A percentile compares a stretch with the other conserved stretches of the same genome.
phyloP scores from a whole-genome alignment of 148 eudicot species.

The Persicaria maculosa region DNA sequence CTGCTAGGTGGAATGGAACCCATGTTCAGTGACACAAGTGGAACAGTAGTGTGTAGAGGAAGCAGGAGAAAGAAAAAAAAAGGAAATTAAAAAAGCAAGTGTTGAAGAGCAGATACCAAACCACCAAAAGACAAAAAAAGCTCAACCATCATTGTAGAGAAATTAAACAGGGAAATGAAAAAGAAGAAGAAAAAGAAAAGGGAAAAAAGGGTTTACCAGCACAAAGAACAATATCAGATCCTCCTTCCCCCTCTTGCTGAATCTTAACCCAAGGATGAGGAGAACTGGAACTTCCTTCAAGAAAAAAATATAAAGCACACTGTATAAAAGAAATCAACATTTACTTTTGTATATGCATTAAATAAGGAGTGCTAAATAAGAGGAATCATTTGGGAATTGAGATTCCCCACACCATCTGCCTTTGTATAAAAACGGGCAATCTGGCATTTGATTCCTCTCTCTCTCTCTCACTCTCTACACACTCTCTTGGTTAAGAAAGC shows the following conservation, averaged over 20 bases:
- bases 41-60: constrained; percentile 6
- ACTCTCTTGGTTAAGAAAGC: not conserved
- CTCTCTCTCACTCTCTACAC: not conserved
- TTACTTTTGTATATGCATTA: constrained; percentile 8
- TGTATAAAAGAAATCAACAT: not conserved
- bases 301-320: too few relatives aligned
- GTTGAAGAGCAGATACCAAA: not conserved
- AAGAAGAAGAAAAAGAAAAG: not conserved
- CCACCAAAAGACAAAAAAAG: constrained; percentile 2
- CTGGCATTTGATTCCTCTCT: constrained; percentile 7
- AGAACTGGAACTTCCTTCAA: not conserved
- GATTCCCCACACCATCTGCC: constrained; percentile 3
- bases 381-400: not conserved
- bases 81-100: not conserved
- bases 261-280: not conserved
- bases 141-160: not conserved
- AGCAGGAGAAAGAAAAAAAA: not conserved
- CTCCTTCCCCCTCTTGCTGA: not conserved
- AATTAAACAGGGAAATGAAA: not conserved
- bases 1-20: constrained; percentile 4
- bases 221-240: not conserved
- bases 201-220: constrained; percentile 1
- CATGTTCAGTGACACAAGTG: not conserved
- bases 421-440: constrained; percentile 8
- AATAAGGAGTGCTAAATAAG: not conserved